A percentile compares a stretch with the other conserved stretches of the same genome.
These are phyloP conservation scores for Collybia sordida DNA, from an alignment of 768 basidiomycete genomes.

Conservation along the genomic window DNA sequence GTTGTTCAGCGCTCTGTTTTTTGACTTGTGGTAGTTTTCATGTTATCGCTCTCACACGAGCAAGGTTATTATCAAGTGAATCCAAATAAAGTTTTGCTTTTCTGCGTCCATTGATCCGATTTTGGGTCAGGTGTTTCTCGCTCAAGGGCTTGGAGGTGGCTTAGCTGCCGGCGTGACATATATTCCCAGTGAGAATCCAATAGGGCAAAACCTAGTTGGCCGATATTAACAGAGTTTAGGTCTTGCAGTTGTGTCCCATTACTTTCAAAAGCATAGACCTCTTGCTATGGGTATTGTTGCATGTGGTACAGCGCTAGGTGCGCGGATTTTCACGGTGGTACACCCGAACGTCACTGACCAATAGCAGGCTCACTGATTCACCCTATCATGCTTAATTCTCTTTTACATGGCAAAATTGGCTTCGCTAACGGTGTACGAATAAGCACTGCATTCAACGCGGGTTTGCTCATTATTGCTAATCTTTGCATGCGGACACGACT, in stretches of 20 bases:
- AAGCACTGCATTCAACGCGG: conserved; percentile 29
- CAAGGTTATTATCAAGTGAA: conserved; percentile 35
- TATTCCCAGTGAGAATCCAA: conserved; percentile 29
- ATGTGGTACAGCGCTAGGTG: conserved; percentile 25
- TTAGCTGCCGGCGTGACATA: conserved; percentile 42
- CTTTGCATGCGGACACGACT: conserved; percentile 30
- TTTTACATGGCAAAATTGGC: conserved; percentile 19
- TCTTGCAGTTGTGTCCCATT: conserved; percentile 42
- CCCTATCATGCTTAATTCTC: conserved; percentile 46
- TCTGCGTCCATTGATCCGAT: not conserved
- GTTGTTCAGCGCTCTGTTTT: not conserved
- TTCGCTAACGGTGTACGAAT: conserved; percentile 35
- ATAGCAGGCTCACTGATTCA: conserved; percentile 40
- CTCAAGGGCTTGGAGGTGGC: conserved; percentile 44
- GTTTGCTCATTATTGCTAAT: conserved; percentile 26
- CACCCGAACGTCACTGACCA: too few species aligned
- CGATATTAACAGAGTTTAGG: too few species aligned
- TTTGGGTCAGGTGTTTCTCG: conserved; percentile 35
- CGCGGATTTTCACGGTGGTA: too few species aligned
- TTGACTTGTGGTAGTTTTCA: conserved; percentile 23
- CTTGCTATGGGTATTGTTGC: conserved; percentile 49
- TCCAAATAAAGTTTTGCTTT: not conserved
- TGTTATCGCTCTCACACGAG: conserved; percentile 31
- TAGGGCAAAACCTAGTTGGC: too few species aligned
- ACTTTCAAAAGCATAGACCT: conserved; percentile 40